phyloP scores from a whole-genome alignment of 78 protist species.

The Speleostelium caveatum region DNA sequence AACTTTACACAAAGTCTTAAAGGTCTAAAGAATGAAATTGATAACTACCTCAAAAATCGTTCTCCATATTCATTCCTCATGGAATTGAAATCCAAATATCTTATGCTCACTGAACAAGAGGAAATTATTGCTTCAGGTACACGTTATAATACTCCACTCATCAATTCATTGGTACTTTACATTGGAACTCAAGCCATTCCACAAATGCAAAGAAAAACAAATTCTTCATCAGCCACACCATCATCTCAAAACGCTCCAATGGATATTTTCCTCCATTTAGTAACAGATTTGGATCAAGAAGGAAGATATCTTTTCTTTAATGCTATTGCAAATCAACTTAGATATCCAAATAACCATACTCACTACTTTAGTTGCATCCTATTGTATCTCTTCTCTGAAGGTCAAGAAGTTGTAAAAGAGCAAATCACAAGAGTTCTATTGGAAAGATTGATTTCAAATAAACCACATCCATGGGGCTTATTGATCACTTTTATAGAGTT shows the following conservation, averaged over 20 bases:
- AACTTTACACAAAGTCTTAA: slow-evolving; percentile 74
- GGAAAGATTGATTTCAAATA: slow-evolving; percentile 96
- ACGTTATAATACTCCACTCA: slow-evolving; percentile 88
- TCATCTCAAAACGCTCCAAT: slow-evolving; percentile 80
- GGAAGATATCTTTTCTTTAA: slow-evolving; percentile 95
- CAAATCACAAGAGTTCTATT: slow-evolving; percentile 96
- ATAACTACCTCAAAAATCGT: slow-evolving; percentile 83
- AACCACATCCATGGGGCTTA: slow-evolving; percentile 99
- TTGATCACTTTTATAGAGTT: slow-evolving; percentile 98
- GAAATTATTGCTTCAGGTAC: slow-evolving; percentile 52
- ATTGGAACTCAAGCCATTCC: slow-evolving; percentile 85
- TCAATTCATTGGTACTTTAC: slow-evolving; percentile 96
- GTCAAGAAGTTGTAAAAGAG: slow-evolving; percentile 90
- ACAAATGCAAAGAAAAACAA: slow-evolving; percentile 70
- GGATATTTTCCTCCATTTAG: slow-evolving; percentile 91
- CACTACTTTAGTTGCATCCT: slow-evolving; percentile 97
- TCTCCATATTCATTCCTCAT: slow-evolving; percentile 70
- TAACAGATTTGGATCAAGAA: slow-evolving; percentile 92
- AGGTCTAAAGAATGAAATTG: slow-evolving; percentile 78
- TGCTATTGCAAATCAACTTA: slow-evolving; percentile 98
- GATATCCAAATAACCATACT: slow-evolving; percentile 98
- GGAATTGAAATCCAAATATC: slow-evolving; percentile 57
- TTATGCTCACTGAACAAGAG: slow-evolving; percentile 66
- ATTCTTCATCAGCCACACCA: neutral
- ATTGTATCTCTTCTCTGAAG: slow-evolving; percentile 91